Conservation (phyloP, 2,329 filamentous ascomycete species). For the Erysiphe pisi region DNA sequence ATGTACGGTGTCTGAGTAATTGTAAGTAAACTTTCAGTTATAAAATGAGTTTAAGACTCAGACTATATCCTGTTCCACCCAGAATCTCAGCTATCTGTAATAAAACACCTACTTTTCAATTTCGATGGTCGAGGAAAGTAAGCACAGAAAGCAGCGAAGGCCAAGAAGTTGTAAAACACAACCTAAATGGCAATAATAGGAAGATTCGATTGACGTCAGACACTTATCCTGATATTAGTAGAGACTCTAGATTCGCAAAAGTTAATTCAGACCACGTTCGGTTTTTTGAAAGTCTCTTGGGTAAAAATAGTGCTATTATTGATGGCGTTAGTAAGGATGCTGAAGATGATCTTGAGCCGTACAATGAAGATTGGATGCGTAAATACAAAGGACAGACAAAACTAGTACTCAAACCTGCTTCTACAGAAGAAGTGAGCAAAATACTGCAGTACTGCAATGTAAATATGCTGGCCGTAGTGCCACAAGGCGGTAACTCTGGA, state of each 20-base stretch:
- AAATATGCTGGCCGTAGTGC: slow-evolving; percentile 81
- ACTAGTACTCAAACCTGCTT: slow-evolving; percentile 74
- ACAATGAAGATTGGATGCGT: slow-evolving; percentile 98
- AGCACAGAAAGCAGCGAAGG: slow-evolving; percentile 34
- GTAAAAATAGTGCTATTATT: slow-evolving; percentile 66
- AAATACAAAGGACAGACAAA: slow-evolving; percentile 89
- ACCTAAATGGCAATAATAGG: slow-evolving; percentile 34
- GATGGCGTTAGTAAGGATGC: slow-evolving; percentile 69
- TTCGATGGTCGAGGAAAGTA: slow-evolving; percentile 35
- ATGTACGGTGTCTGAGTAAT: no score
- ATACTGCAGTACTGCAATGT: slow-evolving; percentile 94
- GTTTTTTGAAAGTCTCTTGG: slow-evolving; percentile 72
- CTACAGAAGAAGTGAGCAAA: slow-evolving; percentile 78
- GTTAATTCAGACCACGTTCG: slow-evolving; percentile 70
- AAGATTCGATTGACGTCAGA: slow-evolving; percentile 69
- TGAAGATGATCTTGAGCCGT: slow-evolving; percentile 72
- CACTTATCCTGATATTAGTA: slow-evolving; percentile 71
- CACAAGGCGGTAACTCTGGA: slow-evolving; percentile 94
- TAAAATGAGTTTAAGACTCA: no score
- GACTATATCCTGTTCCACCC: no score
- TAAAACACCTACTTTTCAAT: no score
- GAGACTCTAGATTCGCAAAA: slow-evolving; percentile 62
- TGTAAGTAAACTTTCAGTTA: no score
- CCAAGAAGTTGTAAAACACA: background rate
- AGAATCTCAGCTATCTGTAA: no score